phyloP scores from a whole-genome alignment of 805 yeast species.

The Ogataea saltuana region DNA sequence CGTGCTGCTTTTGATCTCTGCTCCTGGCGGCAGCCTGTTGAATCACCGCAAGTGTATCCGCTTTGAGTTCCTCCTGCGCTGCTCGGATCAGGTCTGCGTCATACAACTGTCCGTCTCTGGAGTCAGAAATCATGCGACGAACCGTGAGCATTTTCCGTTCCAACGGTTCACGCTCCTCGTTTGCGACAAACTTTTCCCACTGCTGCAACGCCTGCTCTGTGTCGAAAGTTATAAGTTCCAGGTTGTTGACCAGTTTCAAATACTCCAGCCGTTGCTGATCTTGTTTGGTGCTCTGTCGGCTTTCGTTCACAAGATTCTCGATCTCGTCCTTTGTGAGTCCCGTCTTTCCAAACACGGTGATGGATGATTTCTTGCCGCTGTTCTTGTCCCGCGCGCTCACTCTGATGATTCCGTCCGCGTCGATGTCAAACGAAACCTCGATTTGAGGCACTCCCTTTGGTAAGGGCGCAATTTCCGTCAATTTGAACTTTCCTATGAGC shows the following conservation, averaged over 20 bases:
- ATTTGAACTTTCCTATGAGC: slow-evolving; percentile 90
- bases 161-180: slow-evolving; percentile 18
- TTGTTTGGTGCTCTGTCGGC: slow-evolving; percentile 84
- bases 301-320: slow-evolving; percentile 87
- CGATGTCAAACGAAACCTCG: slow-evolving; percentile 92
- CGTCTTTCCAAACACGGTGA: slow-evolving; percentile 94
- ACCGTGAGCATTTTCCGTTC: slow-evolving; percentile 27
- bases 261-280: slow-evolving; percentile 49
- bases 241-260: slow-evolving; percentile 76
- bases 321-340: slow-evolving; percentile 89
- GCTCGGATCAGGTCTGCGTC: slow-evolving; percentile 33
- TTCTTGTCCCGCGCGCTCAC: slow-evolving; percentile 94
- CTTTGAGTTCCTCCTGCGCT: slow-evolving; percentile 38
- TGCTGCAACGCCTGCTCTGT: slow-evolving; percentile 36
- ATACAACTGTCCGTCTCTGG: slow-evolving; percentile 33
- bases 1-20: slow-evolving; percentile 9
- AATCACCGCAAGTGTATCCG: slow-evolving; percentile 30
- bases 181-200: slow-evolving; percentile 23
- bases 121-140: slow-evolving; percentile 32
- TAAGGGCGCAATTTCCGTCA: slow-evolving; percentile 87
- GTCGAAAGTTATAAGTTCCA: slow-evolving; percentile 39
- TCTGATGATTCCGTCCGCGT: slow-evolving; percentile 96
- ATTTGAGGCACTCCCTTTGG: slow-evolving; percentile 90
- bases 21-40: slow-evolving; percentile 31
- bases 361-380: slow-evolving; percentile 89